Base-by-base conservation (phyloP, 257 asterid genomes). In the Mentha longifolia region DNA sequence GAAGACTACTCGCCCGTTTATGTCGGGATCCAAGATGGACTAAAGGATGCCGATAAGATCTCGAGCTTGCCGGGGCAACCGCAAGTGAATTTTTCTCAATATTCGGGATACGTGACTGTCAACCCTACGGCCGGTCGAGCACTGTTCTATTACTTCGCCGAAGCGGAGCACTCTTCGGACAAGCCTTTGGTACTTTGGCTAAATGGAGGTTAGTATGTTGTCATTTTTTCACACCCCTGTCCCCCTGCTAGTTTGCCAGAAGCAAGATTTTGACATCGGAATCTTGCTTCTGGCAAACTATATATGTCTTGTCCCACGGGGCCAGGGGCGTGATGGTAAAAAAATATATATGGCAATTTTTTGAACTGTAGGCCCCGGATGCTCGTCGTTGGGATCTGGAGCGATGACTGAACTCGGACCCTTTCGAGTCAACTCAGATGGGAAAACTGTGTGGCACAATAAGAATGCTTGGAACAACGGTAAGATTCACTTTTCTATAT, bases 371-470 rank as follows among this genome's bases (percentile, higher is more conserved):
- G 96, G 95, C n/a, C 97, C 97, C 8, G 97, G 95, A 0, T 88
- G 97, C 75, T 88, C 97, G 70, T 91, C 94, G 15, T 49, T 91
- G 6, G 97, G 92, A 2, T 19, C 35, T 10, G 97, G 97, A 39
- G 94, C 89, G 5, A 79, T 91, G 92, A 74, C 50, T 1, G 96
- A 86, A 75, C 80, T 79, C 2, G 97, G 97, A 4, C 97, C 96
- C 0, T 86, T 91, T 52, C 84, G 90, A 3, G 94, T 87, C 10
- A 91, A 82, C n/a, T 76, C 73, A 0, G 96, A 91, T 56, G 85
- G 86, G 0, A 82, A 75, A 78, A 81, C 89, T 0, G 64, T 88
- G 1, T 82, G 82, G 85, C 67, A 68, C 4, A 88, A 88, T 75
- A 25, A 75, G 41, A 66, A 82, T 72, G 81, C 96, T 2, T 91